Conservation (phyloP, 371 early-diverging fungal genomes). For the Mucor mucedo region DNA sequence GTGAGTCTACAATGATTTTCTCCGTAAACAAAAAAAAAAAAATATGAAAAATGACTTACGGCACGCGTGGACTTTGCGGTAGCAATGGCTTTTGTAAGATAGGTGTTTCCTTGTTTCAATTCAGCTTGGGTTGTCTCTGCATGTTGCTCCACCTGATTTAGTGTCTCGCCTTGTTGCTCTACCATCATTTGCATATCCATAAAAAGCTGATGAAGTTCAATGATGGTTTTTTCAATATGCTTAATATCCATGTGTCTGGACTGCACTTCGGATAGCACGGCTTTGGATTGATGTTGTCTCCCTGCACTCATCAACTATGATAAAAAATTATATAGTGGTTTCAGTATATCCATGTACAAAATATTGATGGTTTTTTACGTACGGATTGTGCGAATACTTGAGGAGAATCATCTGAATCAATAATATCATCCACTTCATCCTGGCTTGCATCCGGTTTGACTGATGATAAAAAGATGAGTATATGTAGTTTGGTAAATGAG, state of each 20-base stretch:
- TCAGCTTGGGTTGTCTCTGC: conserved; percentile 63
- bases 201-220: conserved; percentile 85
- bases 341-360: neutral
- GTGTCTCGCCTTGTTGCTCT: conserved; percentile 72
- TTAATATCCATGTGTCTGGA: conserved; percentile 81
- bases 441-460: conserved; percentile 82
- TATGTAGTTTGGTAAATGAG: too few species aligned
- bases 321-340: neutral
- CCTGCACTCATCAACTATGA: conserved; percentile 55
- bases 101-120: conserved; percentile 68
- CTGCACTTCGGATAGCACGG: conserved; percentile 82
- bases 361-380: conserved; percentile 4
- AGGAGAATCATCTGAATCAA: conserved; percentile 68
- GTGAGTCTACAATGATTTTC: neutral
- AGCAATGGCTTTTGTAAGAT: conserved; percentile 65
- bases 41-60: conserved; percentile 3
- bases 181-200: conserved; percentile 86
- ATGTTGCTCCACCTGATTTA: conserved; percentile 72
- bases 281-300: conserved; percentile 73
- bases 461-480: conserved; percentile 4
- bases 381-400: conserved; percentile 85
- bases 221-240: conserved; percentile 79
- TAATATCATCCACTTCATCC: conserved; percentile 77
- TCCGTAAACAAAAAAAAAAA: neutral
- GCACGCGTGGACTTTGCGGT: conserved; percentile 72